Percentiles rank a stretch among this genome's conserved stretches.
phyloP scores from a whole-genome alignment of 257 asterid genomes.

The Capsicum rhomboideum region DNA sequence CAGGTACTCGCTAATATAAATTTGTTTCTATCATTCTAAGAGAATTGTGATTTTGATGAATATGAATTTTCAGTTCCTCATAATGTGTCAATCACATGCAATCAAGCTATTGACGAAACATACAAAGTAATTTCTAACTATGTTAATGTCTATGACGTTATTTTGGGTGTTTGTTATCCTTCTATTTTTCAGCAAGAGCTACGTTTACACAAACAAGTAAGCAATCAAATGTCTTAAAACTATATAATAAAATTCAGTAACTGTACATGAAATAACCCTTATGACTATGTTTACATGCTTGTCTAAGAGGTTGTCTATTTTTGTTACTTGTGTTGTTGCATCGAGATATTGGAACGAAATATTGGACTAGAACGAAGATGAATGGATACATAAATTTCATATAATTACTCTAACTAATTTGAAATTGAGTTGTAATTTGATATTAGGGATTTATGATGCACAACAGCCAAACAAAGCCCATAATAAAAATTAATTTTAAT shows the following conservation, averaged over 20 bases:
- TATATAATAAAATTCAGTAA: too few species aligned
- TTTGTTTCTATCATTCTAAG: too few species aligned
- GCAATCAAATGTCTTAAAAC: too few species aligned
- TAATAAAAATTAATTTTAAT: too few species aligned
- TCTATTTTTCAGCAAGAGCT: constrained; percentile 39
- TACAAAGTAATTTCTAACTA: constrained; percentile 25
- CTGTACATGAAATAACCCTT: too few species aligned
- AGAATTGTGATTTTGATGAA: constrained; percentile 40
- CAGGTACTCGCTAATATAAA: too few species aligned
- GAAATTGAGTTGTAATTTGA: neutral
- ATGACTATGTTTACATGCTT: too few species aligned
- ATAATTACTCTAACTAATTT: neutral
- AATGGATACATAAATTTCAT: neutral
- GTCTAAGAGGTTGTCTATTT: neutral
- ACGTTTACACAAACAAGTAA: constrained; percentile 38
- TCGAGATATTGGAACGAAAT: neutral
- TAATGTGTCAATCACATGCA: constrained; percentile 31
- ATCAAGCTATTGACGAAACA: constrained; percentile 20
- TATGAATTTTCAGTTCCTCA: constrained; percentile 8
- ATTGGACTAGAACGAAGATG: too few species aligned
- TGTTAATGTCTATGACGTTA: constrained; percentile 49
- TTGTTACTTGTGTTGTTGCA: neutral
- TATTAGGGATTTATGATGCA: too few species aligned
- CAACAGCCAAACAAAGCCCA: too few species aligned
- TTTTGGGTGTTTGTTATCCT: constrained; percentile 67